These are phyloP conservation scores for Thermothielavioides terrestris DNA, from an alignment of 495 filamentous ascomycete species.

Conservation along the genomic window DNA sequence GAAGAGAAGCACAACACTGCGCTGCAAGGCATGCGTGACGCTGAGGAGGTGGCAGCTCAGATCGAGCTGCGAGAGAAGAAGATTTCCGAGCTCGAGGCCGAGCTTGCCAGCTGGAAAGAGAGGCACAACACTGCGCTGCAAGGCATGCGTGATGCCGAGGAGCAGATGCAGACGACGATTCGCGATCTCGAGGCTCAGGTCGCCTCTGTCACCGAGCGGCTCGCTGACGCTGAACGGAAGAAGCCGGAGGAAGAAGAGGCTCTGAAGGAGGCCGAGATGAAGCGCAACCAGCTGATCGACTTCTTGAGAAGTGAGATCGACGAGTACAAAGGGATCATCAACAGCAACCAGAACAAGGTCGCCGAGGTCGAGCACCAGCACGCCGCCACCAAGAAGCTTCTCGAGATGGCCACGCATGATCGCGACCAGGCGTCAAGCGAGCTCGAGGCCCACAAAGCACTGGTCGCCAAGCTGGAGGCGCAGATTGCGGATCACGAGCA, in stretches of 20 bases:
- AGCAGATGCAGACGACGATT: slow-evolving; percentile 61
- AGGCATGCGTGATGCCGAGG: slow-evolving; percentile 65
- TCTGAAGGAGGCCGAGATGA: slow-evolving; percentile 28
- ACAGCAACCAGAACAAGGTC: slow-evolving; percentile 53
- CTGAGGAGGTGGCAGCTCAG: slow-evolving; percentile 18
- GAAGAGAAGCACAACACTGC: slow-evolving; percentile 60
- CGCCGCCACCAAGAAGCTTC: slow-evolving; percentile 47
- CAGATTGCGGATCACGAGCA: slow-evolving; percentile 48
- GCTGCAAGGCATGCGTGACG: slow-evolving; percentile 56
- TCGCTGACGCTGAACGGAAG: slow-evolving; percentile 23
- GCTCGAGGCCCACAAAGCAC: slow-evolving; percentile 42
- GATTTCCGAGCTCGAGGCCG: slow-evolving; percentile 62
- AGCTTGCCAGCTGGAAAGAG: slow-evolving; percentile 64
- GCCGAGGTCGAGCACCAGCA: slow-evolving; percentile 58
- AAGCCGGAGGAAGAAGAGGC: slow-evolving; percentile 28
- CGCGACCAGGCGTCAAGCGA: slow-evolving; percentile 39
- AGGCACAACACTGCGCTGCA: slow-evolving; percentile 65
- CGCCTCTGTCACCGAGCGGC: slow-evolving; percentile 31
- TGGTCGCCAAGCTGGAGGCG: slow-evolving; percentile 48
- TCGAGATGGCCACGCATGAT: slow-evolving; percentile 41
- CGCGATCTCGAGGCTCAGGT: slow-evolving; percentile 56
- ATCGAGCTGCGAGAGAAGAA: slow-evolving; percentile 47
- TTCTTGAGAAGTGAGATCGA: slow-evolving; percentile 67
- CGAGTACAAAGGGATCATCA: slow-evolving; percentile 64
- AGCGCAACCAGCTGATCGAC: slow-evolving; percentile 58